These are phyloP conservation scores for Pichia thaimueangensis DNA, from an alignment of 805 yeast species.

Conservation along the genomic window DNA sequence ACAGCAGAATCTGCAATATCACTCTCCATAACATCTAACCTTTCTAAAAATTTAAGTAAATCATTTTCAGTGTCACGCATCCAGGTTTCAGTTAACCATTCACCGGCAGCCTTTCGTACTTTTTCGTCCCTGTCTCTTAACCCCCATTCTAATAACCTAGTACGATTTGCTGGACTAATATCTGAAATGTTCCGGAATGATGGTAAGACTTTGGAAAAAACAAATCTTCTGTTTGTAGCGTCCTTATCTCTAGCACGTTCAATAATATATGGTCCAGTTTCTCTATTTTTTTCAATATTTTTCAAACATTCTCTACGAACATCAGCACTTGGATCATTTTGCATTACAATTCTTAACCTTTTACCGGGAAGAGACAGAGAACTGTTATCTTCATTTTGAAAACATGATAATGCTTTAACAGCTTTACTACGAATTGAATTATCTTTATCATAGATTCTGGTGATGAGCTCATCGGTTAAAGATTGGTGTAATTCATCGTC, in stretches of 20 bases:
- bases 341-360: slow-evolving; percentile 45
- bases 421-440: slow-evolving; percentile 79
- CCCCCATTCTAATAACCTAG: slow-evolving; percentile 74
- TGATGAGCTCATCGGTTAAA: slow-evolving; percentile 52
- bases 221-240: slow-evolving; percentile 60
- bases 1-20: slow-evolving; percentile 64
- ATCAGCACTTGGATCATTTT: slow-evolving; percentile 79
- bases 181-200: slow-evolving; percentile 55
- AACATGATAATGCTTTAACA: slow-evolving; percentile 66
- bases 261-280: slow-evolving; percentile 52
- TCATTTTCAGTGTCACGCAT: slow-evolving; percentile 60
- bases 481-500: slow-evolving; percentile 65
- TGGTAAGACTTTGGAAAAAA: slow-evolving; percentile 62
- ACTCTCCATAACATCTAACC: slow-evolving; percentile 63
- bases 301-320: slow-evolving; percentile 80
- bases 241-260: slow-evolving; percentile 82
- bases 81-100: slow-evolving; percentile 71
- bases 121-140: slow-evolving; percentile 74
- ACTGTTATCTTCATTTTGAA: slow-evolving; percentile 55
- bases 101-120: slow-evolving; percentile 66
- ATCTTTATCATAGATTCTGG: slow-evolving; percentile 70
- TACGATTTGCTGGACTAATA: slow-evolving; percentile 51
- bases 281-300: slow-evolving; percentile 51
- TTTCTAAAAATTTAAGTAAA: slow-evolving; percentile 61
- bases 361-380: slow-evolving; percentile 40